Evolutionary conservation across 805 yeast genomes (phyloP).

Genomic region (Nakazawaea wickerhamii): DNA sequence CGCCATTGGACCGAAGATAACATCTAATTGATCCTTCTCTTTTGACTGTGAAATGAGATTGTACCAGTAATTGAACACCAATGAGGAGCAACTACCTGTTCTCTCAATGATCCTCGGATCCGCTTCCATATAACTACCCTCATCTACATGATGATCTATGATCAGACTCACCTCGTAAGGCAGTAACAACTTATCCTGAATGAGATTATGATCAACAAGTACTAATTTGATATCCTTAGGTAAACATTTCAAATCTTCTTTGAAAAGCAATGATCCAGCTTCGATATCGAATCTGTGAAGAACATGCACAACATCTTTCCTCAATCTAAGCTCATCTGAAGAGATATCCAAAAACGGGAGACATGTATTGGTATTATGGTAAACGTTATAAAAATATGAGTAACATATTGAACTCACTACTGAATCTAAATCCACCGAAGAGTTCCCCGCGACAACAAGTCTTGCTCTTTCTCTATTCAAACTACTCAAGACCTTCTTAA

Average conservation of each 20-base stretch:
- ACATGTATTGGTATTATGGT: slow-evolving; percentile 23
- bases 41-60: slow-evolving; percentile 14
- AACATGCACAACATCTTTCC: slow-evolving; percentile 65
- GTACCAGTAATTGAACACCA: slow-evolving; percentile 64
- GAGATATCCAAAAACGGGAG: slow-evolving; percentile 79
- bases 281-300: slow-evolving; percentile 43
- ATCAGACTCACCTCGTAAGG: slow-evolving; percentile 45
- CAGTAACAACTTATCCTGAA: slow-evolving; percentile 44
- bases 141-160: slow-evolving; percentile 88
- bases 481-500: background rate
- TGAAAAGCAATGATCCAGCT: slow-evolving; percentile 47
- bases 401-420: slow-evolving; percentile 70
- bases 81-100: slow-evolving; percentile 75
- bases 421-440: slow-evolving; percentile 65
- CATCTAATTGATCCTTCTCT: background rate
- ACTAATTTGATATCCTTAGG: slow-evolving; percentile 34
- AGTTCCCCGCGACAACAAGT: slow-evolving; percentile 7
- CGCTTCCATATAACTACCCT: slow-evolving; percentile 40
- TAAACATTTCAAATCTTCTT: slow-evolving; percentile 53
- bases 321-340: slow-evolving; percentile 52
- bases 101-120: slow-evolving; percentile 56
- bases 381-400: slow-evolving; percentile 49
- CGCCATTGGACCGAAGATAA: slow-evolving; percentile 30
- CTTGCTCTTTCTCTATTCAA: background rate
- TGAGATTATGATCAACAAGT: slow-evolving; percentile 79